Conservation (phyloP, 306 rosid species). For the Dalbergia cultrata region DNA sequence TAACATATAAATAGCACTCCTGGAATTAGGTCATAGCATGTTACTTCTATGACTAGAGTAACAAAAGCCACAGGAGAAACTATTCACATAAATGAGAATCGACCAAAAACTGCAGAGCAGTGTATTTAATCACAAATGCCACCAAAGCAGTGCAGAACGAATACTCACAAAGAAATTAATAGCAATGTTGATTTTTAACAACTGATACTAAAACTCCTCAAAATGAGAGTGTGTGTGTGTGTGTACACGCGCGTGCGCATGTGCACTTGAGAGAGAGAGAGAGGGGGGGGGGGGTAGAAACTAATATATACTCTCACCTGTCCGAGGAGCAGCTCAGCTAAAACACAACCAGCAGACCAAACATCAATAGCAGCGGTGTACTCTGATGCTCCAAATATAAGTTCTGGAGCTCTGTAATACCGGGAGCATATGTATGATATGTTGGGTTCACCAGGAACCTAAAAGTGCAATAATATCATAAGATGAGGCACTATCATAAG, state of each 20-base stretch:
- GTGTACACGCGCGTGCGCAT: too few species aligned
- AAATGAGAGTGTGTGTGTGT: too few species aligned
- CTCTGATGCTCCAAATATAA: conserved; percentile 95
- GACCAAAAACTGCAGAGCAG: conserved; percentile 13
- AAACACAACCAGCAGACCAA: conserved; percentile 97
- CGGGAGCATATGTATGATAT: conserved; percentile 97
- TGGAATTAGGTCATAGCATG: neutral
- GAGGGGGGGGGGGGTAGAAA: neutral
- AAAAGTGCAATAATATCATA: conserved; percentile 41
- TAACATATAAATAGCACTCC: neutral
- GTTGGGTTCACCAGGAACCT: conserved; percentile 97
- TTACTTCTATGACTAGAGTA: too few species aligned
- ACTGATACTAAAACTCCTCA: neutral
- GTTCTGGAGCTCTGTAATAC: conserved; percentile 97
- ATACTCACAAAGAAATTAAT: neutral
- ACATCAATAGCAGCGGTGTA: conserved; percentile 95
- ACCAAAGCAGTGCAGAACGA: conserved; percentile 15
- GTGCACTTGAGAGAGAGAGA: neutral
- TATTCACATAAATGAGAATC: neutral
- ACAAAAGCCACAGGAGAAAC: too few species aligned
- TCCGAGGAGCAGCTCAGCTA: conserved; percentile 95
- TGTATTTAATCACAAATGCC: neutral
- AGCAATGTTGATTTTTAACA: neutral
- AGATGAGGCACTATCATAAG: conserved; percentile 20
- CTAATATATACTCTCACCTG: conserved; percentile 60